Evolutionary conservation across 2,329 filamentous ascomycete genomes (phyloP), one percentile per base, ranked within the genome.

Genomic region (Aspergillus candidus): DNA sequence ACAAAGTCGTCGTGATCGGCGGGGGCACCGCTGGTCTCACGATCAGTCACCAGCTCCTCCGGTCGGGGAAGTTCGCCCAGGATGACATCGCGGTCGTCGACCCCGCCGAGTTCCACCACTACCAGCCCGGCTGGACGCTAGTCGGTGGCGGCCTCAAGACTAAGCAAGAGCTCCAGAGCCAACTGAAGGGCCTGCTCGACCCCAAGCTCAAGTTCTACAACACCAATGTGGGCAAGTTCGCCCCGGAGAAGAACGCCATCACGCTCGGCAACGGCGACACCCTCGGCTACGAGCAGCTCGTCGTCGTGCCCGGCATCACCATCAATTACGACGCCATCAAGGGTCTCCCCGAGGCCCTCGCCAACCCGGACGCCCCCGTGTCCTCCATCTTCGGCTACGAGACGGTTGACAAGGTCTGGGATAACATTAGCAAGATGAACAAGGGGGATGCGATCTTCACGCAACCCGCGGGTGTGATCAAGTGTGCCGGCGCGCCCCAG

Each of bases 61-160:
- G 73, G 2, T 70, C 72, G 0, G 79, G 78, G 35, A 72, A 72
- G 18, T 84, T 83, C 55, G 51, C 62, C 0, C 66, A 72, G 35
- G 70, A 79, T 29, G 82, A 85, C 47, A 82, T 85, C 48, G 81
- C 82, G 22, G 55, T 85, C 18, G 66, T 85, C 35, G 82, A 85
- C 50, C 82, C 82, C 0, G 73, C 81, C 1, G 59, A 66, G 51
- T 81, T 73, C 71, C 81, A 85, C 57, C 73, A 85, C 65, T 85
- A 84, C 59, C 82, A 85, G 61, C 80, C 82, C 1, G 82, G 82
- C 42, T 85, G 81, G 81, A 85, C 82, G 2, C 70, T 85, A 1
- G 82, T 84, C 2, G 82, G 81, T 35, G 80, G 78, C 32, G 82
- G 82, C 3, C 70, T 85, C 32, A 84, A 84, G 63, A 74, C 69